Base-by-base conservation (phyloP, 2,329 filamentous ascomycete genomes). In the Cordyceps sp. region DNA sequence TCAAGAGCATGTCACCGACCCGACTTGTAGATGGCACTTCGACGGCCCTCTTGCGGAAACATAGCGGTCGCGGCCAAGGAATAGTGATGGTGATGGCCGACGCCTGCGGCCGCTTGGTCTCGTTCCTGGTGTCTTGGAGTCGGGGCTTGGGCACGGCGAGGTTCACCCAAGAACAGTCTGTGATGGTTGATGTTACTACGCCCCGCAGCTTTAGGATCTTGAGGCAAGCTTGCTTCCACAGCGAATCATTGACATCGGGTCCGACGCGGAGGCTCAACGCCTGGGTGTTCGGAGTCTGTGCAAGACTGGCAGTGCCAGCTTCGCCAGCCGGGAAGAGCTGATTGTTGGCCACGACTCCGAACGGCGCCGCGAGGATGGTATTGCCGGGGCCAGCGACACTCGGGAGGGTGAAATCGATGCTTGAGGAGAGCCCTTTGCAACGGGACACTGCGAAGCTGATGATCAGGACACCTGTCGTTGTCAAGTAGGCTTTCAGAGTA, bases 281-380 rank as follows among this genome's bases (percentile, higher is more conserved):
- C 38, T 70, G 67, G 0, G 64, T 62, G 39, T 66, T 67, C 10
- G 67, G 67, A 2, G 66, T 69, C 33, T 66, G 64, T 5, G 55
- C 61, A 22, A 59, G 44, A 14, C 53, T 56, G 23, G 58, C 54
- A 6, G 51, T 40, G 3, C 44, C 42, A 9, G 37, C 37, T 13
- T 46, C 44, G n/a, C 36, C 39, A 9, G 33, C 15, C 8, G 33
- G 22, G 16, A 32, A 15, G 13, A 34, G 21, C 27, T 50, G 46
- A 18, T 48, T 47, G 9, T 44, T 47, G 19, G 51, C 45, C 32
- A 55, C 38, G 29, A 58, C 44, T 17, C 69, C 69, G 31, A 72
- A 59, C 0, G 69, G 69, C 2, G 69, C 69, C 6, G 65, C 61
- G 15, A 73, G 47, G 15, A 73, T 57, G 3, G 59, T 55, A 13